Conservation (phyloP, 306 rosid genomes). For the Casuarina cunninghamiana region DNA sequence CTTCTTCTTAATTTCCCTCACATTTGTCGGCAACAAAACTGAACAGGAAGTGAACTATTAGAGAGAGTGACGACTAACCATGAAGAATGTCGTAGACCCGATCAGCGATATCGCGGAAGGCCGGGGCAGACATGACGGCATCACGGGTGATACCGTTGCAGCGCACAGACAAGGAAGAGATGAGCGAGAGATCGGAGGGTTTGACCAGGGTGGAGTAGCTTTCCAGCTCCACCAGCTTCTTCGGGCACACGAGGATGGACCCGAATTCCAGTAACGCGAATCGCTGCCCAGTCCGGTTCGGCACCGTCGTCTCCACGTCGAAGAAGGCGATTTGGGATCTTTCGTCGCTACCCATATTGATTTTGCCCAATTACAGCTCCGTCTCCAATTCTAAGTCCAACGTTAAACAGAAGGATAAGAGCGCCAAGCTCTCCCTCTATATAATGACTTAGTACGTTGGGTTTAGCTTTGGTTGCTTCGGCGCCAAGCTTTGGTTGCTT, state of each 20-base stretch:
- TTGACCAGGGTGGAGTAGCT: conserved; percentile 65
- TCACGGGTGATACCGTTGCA: conserved; percentile 75
- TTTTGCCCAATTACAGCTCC: neutral
- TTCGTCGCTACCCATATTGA: conserved; percentile 37
- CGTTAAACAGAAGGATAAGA: conserved; percentile 7
- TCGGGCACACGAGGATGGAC: conserved; percentile 83
- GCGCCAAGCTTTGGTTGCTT: neutral
- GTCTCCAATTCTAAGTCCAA: neutral
- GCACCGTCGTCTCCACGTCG: conserved; percentile 90
- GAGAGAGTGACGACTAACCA: conserved; percentile 40
- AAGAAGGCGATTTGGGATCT: conserved; percentile 84
- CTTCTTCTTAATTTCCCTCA: too few species aligned
- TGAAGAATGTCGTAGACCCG: conserved; percentile 78
- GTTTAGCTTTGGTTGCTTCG: neutral
- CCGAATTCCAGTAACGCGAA: conserved; percentile 77
- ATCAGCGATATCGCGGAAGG: conserved; percentile 63
- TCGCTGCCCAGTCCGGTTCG: conserved; percentile 59
- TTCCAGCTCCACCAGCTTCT: conserved; percentile 73
- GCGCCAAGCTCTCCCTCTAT: conserved; percentile 15
- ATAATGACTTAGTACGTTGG: neutral
- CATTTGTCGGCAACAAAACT: conserved; percentile 10
- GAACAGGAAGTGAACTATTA: neutral
- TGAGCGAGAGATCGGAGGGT: conserved; percentile 64
- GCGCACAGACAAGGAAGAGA: conserved; percentile 65
- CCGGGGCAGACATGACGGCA: conserved; percentile 63